A percentile compares a stretch with the other conserved stretches of the same genome.
Evolutionary conservation across 352 stramenopile genomes (phyloP).

Genomic region (Phytophthora tentaculata): DNA sequence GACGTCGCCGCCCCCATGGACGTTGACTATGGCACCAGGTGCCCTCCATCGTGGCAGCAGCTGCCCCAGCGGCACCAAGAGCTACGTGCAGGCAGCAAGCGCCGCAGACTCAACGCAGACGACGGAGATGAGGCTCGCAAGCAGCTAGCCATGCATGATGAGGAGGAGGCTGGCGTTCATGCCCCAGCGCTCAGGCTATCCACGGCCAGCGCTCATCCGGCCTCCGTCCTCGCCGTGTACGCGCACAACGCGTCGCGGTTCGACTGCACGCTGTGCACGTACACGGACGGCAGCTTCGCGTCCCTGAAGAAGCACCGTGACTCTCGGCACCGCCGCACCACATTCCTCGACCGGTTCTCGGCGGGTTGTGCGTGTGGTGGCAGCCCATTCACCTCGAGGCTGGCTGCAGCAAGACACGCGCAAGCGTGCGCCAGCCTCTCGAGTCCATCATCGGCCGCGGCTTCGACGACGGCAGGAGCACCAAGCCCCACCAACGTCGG

Average conservation of each 20-base stretch:
- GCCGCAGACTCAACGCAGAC: conserved; percentile 8
- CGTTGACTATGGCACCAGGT: not conserved
- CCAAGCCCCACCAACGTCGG: not conserved
- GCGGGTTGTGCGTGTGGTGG: too few relatives aligned
- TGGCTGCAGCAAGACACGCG: too few relatives aligned
- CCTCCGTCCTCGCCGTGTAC: conserved; percentile 19
- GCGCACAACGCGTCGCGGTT: conserved; percentile 9
- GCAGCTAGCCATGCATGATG: conserved; percentile 15
- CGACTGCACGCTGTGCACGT: too few relatives aligned
- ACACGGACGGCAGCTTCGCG: too few relatives aligned
- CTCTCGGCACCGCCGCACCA: too few relatives aligned
- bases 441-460: too few relatives aligned
- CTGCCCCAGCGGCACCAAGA: not conserved
- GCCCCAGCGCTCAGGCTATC: conserved; percentile 9
- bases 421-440: too few relatives aligned
- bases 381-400: too few relatives aligned
- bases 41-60: not conserved
- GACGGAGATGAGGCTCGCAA: conserved; percentile 10
- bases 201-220: conserved; percentile 4
- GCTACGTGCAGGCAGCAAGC: conserved; percentile 11
- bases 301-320: too few relatives aligned
- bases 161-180: conserved; percentile 9
- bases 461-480: too few relatives aligned
- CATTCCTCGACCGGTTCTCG: too few relatives aligned
- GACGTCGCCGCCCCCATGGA: conserved; percentile 3